phyloP scores from a whole-genome alignment of 768 basidiomycete species.

The Trametes coccinea region DNA sequence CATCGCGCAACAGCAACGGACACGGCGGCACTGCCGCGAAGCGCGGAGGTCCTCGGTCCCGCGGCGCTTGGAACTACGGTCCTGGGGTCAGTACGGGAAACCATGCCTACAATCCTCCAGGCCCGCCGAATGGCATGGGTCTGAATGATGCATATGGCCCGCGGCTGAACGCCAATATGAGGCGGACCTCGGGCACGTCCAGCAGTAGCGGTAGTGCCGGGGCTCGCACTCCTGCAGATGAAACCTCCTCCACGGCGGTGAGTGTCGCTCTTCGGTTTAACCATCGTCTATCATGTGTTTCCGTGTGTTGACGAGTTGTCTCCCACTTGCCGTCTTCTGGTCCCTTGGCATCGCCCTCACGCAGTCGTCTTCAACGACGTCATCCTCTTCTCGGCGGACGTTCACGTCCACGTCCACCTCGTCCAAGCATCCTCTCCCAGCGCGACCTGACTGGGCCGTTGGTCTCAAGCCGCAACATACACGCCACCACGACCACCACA shows the following conservation, averaged over 20 bases:
- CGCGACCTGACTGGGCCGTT: conserved; percentile 88
- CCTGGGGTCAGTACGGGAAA: conserved; percentile 58
- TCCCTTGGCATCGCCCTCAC: neutral
- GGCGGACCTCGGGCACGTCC: conserved; percentile 51
- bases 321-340: neutral
- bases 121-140: conserved; percentile 24
- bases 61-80: conserved; percentile 65
- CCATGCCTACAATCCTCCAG: conserved; percentile 31
- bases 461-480: conserved; percentile 68
- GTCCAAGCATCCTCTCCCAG: conserved; percentile 75
- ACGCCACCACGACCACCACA: conserved; percentile 54
- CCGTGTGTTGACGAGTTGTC: conserved; percentile 13
- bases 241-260: conserved; percentile 75
- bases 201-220: conserved; percentile 49
- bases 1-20: conserved; percentile 37
- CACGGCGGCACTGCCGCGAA: conserved; percentile 28
- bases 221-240: conserved; percentile 67
- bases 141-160: conserved; percentile 59
- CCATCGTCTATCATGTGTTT: conserved; percentile 12
- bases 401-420: conserved; percentile 79
- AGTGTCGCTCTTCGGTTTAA: conserved; percentile 37
- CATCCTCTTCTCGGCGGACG: conserved; percentile 77
- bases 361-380: conserved; percentile 74
- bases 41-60: conserved; percentile 28
- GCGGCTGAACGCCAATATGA: conserved; percentile 51